Conservation (phyloP, 2,329 filamentous ascomycete species). For the Clarireedia paspali region DNA sequence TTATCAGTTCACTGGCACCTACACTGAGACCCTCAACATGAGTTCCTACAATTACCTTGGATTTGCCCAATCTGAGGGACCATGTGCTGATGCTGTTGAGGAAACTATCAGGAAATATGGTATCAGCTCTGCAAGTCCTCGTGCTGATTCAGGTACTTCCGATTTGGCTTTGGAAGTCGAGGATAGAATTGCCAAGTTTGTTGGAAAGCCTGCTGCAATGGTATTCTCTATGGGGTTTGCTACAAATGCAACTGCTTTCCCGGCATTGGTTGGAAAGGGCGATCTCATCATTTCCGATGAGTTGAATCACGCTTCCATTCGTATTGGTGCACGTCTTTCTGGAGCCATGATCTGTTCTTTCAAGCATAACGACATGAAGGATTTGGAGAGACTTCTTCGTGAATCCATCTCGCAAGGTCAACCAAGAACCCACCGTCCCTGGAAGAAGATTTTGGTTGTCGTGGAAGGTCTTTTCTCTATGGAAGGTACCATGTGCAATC, state of each 20-base stretch:
- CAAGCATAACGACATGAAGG: slow-evolving; percentile 92
- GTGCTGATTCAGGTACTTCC: slow-evolving; percentile 76
- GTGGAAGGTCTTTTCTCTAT: slow-evolving; percentile 98
- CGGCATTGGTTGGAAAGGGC: slow-evolving; percentile 84
- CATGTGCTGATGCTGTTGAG: slow-evolving; percentile 90
- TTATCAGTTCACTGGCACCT: slow-evolving; percentile 83
- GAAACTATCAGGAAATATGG: slow-evolving; percentile 79
- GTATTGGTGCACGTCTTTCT: slow-evolving; percentile 87
- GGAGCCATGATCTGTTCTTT: slow-evolving; percentile 94
- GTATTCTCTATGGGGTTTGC: slow-evolving; percentile 99
- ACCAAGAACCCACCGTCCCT: slow-evolving; percentile 93
- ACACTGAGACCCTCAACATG: slow-evolving; percentile 94
- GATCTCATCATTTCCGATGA: slow-evolving; percentile 95
- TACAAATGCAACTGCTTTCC: slow-evolving; percentile 89
- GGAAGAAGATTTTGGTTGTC: slow-evolving; percentile 97
- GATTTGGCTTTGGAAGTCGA: slow-evolving; percentile 88
- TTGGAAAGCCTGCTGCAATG: slow-evolving; percentile 91
- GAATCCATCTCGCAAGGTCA: slow-evolving; percentile 95
- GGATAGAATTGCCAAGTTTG: slow-evolving; percentile 78
- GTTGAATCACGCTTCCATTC: slow-evolving; percentile 95
- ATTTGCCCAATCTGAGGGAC: slow-evolving; percentile 94
- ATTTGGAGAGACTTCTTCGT: slow-evolving; percentile 78
- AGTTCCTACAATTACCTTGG: slow-evolving; percentile 99
- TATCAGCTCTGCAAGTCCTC: slow-evolving; percentile 72
- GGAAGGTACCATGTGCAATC: slow-evolving; percentile 97